A percentile compares a stretch with the other conserved stretches of the same genome.
Conservation (phyloP, 2,329 filamentous ascomycete species). For the Trichoderma sp. region DNA sequence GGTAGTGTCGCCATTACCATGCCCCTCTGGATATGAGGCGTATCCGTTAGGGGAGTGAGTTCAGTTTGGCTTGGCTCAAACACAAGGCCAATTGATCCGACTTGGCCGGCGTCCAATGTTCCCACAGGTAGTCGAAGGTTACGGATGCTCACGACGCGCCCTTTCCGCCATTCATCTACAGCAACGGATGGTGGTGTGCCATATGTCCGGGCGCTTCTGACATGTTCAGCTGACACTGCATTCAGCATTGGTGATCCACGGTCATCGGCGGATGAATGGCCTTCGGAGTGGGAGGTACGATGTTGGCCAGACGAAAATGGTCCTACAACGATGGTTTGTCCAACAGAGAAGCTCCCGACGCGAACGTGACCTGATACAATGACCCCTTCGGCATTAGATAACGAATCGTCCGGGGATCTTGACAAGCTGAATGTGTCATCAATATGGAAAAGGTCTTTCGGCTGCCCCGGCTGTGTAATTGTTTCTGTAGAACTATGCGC, state of each 20-base stretch:
- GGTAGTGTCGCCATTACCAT: conserved; percentile 73
- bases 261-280: conserved; percentile 46
- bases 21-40: conserved; percentile 63
- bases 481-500: conserved; percentile 53
- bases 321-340: conserved; percentile 74
- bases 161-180: conserved; percentile 72
- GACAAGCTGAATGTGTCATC: conserved; percentile 84
- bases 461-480: conserved; percentile 56
- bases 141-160: conserved; percentile 79
- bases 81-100: conserved; percentile 81
- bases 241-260: conserved; percentile 52
- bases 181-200: conserved; percentile 49
- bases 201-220: conserved; percentile 51
- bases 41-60: conserved; percentile 20
- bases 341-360: conserved; percentile 73
- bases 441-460: conserved; percentile 74
- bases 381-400: conserved; percentile 43
- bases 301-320: conserved; percentile 63
- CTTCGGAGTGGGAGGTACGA: conserved; percentile 37
- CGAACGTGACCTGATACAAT: conserved; percentile 82
- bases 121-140: conserved; percentile 83
- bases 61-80: conserved; percentile 40
- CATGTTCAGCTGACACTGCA: conserved; percentile 51
- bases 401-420: conserved; percentile 47
- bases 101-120: conserved; percentile 73